phyloP scores from a whole-genome alignment of 2,329 filamentous ascomycete species.

The Mycosphaerella sp. region DNA sequence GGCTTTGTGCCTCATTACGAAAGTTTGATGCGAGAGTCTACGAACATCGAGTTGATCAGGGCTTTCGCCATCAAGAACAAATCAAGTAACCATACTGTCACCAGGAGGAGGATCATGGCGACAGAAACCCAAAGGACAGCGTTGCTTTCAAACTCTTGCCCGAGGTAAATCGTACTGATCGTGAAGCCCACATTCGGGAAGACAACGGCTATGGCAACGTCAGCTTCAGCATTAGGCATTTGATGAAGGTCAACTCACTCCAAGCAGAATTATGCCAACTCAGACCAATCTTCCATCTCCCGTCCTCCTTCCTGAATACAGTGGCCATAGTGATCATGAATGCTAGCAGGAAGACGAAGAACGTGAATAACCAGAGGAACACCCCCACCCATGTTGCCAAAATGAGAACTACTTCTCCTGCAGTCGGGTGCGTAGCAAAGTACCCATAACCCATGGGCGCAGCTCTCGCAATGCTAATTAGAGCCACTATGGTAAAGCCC shows the following conservation, averaged over 20 bases:
- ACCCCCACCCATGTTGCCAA: constrained; percentile 32
- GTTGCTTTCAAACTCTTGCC: constrained; percentile 45
- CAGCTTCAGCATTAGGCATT: no score
- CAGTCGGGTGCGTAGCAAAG: constrained; percentile 24
- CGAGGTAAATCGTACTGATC: constrained; percentile 54
- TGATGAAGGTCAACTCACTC: constrained; percentile 6
- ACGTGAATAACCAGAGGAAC: constrained; percentile 46
- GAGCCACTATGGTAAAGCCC: constrained; percentile 26
- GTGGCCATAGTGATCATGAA: constrained; percentile 16
- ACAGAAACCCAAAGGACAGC: constrained; percentile 50
- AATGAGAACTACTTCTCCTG: constrained; percentile 22
- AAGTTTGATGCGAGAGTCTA: constrained; percentile 21
- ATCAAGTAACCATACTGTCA: constrained; percentile 52
- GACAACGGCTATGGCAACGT: constrained; percentile 52
- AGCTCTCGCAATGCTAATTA: constrained; percentile 25
- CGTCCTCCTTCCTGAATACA: constrained; percentile 9
- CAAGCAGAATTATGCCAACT: constrained; percentile 18
- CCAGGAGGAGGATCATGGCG: constrained; percentile 52
- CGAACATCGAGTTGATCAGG: constrained; percentile 35
- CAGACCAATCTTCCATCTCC: constrained; percentile 15
- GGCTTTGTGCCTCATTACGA: background rate
- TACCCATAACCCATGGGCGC: constrained; percentile 23
- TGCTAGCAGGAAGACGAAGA: constrained; percentile 39
- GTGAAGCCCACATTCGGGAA: constrained; percentile 62
- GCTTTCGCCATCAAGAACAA: constrained; percentile 45